Percentiles rank a stretch among this genome's conserved stretches.
Evolutionary conservation across 2,329 filamentous ascomycete species (phyloP).

Genomic region (Aspergillus texensis): DNA sequence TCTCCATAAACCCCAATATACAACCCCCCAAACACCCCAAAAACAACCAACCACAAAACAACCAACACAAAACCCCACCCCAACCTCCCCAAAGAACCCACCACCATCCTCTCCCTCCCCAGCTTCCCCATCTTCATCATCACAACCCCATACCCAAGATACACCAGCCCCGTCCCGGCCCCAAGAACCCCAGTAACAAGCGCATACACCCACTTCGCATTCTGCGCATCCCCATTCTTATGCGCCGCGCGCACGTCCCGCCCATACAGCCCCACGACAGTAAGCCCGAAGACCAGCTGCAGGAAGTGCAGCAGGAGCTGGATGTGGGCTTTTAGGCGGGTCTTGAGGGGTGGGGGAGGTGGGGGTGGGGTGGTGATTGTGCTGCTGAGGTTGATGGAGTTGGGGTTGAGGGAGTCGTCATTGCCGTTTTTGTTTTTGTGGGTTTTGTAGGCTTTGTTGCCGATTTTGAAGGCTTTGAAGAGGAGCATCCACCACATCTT

Average conservation of each 20-base stretch:
- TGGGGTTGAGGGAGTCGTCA: constrained; percentile 13
- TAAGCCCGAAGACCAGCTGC: constrained; percentile 75
- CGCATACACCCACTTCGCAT: constrained; percentile 79
- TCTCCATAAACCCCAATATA: constrained; percentile 60
- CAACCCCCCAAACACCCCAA: constrained; percentile 80
- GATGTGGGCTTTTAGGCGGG: constrained; percentile 23
- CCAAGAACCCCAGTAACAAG: constrained; percentile 69
- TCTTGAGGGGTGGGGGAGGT: constrained; percentile 15
- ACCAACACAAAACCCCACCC: constrained; percentile 73
- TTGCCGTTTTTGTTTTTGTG: constrained; percentile 24
- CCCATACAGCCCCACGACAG: constrained; percentile 78
- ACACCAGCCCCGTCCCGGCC: constrained; percentile 65
- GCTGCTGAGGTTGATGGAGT: constrained; percentile 19
- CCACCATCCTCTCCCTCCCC: constrained; percentile 33
- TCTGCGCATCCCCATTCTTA: constrained; percentile 53
- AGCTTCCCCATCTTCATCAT: constrained; percentile 27
- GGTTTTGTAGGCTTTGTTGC: constrained; percentile 27
- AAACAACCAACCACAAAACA: constrained; percentile 78
- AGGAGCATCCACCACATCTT: constrained; percentile 33
- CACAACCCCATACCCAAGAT: constrained; percentile 65
- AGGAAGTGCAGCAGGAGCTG: constrained; percentile 64
- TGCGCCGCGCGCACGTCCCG: constrained; percentile 58
- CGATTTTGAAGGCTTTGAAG: constrained; percentile 32
- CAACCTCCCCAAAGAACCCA: constrained; percentile 51
- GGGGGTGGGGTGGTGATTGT: constrained; percentile 21